Conservation (phyloP, 1,284 basidiomycete species). For the Athelia sp. region DNA sequence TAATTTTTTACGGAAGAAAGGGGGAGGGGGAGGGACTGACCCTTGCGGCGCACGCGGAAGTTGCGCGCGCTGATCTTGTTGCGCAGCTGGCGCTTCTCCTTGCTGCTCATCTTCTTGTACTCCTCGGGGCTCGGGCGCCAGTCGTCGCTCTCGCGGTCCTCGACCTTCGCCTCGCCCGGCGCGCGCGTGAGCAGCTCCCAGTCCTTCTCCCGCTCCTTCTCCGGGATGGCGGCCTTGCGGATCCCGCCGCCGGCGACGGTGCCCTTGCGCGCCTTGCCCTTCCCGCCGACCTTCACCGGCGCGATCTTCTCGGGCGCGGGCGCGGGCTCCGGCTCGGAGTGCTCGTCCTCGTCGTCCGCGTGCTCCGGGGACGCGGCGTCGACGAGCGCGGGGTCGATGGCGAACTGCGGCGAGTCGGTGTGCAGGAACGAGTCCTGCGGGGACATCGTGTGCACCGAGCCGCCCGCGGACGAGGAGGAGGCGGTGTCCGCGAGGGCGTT, state of each 20-base stretch:
- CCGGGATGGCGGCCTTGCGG: constrained; percentile 13
- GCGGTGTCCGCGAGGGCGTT: constrained; percentile 5
- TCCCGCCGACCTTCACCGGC: constrained; percentile 53
- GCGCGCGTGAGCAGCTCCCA: too few relatives aligned
- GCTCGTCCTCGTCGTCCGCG: constrained; percentile 18
- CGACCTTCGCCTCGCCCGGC: constrained; percentile 18
- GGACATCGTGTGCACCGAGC: constrained; percentile 7
- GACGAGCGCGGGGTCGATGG: constrained; percentile 52
- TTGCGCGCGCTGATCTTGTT: constrained; percentile 98
- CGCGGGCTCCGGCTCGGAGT: constrained; percentile 19
- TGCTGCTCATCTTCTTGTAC: constrained; percentile 92
- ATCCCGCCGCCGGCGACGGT: constrained; percentile 72
- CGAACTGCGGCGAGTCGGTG: constrained; percentile 21
- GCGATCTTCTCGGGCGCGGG: constrained; percentile 22
- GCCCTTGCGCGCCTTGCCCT: constrained; percentile 61
- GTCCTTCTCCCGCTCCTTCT: too few relatives aligned
- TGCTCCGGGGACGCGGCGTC: constrained; percentile 5
- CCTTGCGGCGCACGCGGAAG: constrained; percentile 90
- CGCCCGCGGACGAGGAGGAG: background rate
- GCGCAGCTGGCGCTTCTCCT: constrained; percentile 93
- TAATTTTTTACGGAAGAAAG: background rate
- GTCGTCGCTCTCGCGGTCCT: constrained; percentile 37
- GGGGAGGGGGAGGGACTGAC: constrained; percentile 30
- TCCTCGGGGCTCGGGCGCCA: constrained; percentile 88
- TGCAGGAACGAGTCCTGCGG: constrained; percentile 18